Base-by-base conservation (phyloP, 176 grass and related monocot genomes). In the Rhipidocladum racemiflorum region DNA sequence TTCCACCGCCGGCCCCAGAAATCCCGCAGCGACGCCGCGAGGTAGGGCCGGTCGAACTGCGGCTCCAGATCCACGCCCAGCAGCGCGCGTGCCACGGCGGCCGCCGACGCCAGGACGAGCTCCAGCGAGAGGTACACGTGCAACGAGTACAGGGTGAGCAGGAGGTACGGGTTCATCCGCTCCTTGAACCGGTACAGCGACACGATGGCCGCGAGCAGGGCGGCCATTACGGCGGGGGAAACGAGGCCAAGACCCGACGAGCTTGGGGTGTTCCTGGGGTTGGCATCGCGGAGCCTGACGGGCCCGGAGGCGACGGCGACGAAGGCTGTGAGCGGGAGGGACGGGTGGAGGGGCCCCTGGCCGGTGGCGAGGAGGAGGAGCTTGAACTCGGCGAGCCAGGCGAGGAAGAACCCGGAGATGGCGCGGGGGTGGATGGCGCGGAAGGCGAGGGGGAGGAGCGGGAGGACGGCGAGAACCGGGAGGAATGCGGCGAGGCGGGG, bases 1-100 rank as follows among this genome's bases (percentile, higher is more conserved):
- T 96, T 96, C 93, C 93, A 96, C 18, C 93, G 62, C 25, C 93
- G 86, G 15, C 90, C 90, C 93, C 88, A 96, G 60, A 90, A 92
- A 25, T 96, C 93, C 3, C 79, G 29, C 3, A 93, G 80, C 17
- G 88, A 90, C 1, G 72, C 17, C 0, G 93, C 76, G 9, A 90
- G 71, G 69, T 91, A 92, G 0, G 86, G 93, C 69, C 63, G 74
- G 88, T 96, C 70, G 90, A 96, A 92, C 53, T 92, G 93, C 29
- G 93, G 86, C 67, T 91, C 88, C 42, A 96, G 79, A 18, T 91
- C 80, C 29, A 88, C 43, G 13, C 75, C 82, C 24, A 85, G 70
- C n/a, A 89, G 5, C 56, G 76, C 57, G 36, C 83, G 59, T 25
- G 76, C 75, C 13, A 43, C 63, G 45, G 71, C 80, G 3, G 90